Percentiles rank a stretch among this genome's conserved stretches.
Evolutionary conservation across 495 filamentous ascomycete genomes (phyloP).

Genomic region (Talaromyces trachyspermus): DNA sequence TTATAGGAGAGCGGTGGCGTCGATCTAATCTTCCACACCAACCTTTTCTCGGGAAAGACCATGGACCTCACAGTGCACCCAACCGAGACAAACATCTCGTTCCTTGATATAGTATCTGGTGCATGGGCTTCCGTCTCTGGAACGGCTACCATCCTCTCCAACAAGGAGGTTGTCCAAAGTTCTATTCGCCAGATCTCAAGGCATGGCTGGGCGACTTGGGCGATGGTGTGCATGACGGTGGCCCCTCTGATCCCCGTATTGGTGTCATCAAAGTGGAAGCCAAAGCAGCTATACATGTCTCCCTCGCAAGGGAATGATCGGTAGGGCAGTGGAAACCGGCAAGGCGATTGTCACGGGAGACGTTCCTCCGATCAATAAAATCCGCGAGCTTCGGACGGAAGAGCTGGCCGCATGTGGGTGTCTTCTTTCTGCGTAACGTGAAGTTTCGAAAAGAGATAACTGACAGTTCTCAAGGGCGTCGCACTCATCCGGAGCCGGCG

Average conservation of each 20-base stretch:
- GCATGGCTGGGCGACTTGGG: constrained; percentile 89
- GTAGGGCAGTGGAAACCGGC: constrained; percentile 59
- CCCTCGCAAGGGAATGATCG: constrained; percentile 39
- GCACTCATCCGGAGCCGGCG: constrained; percentile 17
- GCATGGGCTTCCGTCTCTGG: constrained; percentile 80
- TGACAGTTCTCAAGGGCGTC: constrained; percentile 21
- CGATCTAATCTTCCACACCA: constrained; percentile 89
- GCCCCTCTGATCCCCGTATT: constrained; percentile 73
- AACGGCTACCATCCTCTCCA: constrained; percentile 56
- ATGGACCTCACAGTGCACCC: constrained; percentile 69
- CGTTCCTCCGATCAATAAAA: constrained; percentile 64
- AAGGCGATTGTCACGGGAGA: constrained; percentile 69
- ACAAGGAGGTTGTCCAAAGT: constrained; percentile 62
- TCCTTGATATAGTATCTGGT: constrained; percentile 63
- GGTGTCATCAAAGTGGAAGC: constrained; percentile 42
- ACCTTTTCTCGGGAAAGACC: constrained; percentile 88
- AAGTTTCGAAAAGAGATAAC: not conserved
- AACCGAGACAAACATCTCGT: constrained; percentile 72
- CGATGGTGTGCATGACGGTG: constrained; percentile 80
- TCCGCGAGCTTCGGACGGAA: constrained; percentile 64
- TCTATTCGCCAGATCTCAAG: constrained; percentile 69
- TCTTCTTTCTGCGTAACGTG: constrained; percentile 5
- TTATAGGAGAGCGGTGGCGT: constrained; percentile 65
- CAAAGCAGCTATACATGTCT: constrained; percentile 38
- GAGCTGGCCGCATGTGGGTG: constrained; percentile 50